These are phyloP conservation scores for Chrysanthemum seticuspe DNA, from an alignment of 129 eudicot species.

Conservation along the genomic window DNA sequence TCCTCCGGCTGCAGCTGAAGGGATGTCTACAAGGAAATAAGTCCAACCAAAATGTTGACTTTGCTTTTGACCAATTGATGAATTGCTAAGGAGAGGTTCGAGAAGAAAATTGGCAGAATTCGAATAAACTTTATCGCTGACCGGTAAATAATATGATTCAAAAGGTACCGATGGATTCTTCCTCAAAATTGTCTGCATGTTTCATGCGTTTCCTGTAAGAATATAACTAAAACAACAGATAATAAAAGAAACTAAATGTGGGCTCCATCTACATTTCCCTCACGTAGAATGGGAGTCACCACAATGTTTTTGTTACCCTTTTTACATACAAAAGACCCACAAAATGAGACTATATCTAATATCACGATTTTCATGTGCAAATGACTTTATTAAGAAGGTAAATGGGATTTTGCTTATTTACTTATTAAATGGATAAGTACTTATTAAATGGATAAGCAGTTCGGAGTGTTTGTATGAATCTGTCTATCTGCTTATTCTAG, in stretches of 20 bases:
- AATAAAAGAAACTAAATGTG: constrained; percentile 18
- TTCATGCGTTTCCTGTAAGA: constrained; percentile 43
- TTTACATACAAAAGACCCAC: constrained; percentile 8
- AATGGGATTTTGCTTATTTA: too few species aligned
- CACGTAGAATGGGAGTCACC: neutral
- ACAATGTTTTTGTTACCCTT: neutral
- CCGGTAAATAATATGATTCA: constrained; percentile 75
- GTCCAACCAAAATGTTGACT: constrained; percentile 57
- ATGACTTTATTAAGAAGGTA: constrained; percentile 3
- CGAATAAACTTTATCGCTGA: constrained; percentile 48
- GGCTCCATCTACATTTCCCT: constrained; percentile 20
- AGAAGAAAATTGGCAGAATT: constrained; percentile 60
- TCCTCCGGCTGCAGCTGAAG: constrained; percentile 86
- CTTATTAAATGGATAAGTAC: too few species aligned
- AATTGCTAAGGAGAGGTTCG: constrained; percentile 77
- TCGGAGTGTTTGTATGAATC: too few species aligned
- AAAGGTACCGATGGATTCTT: constrained; percentile 59
- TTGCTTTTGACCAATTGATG: constrained; percentile 37
- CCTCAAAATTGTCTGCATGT: constrained; percentile 89
- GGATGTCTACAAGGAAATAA: constrained; percentile 76
- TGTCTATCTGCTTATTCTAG: too few species aligned
- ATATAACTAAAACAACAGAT: constrained; percentile 32
- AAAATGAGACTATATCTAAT: neutral
- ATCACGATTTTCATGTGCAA: neutral
- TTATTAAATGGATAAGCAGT: too few species aligned